Evolutionary conservation across 495 filamentous ascomycete species (phyloP), one percentile per base, ranked within the genome.

Genomic region (Astrocystis sublimbata): DNA sequence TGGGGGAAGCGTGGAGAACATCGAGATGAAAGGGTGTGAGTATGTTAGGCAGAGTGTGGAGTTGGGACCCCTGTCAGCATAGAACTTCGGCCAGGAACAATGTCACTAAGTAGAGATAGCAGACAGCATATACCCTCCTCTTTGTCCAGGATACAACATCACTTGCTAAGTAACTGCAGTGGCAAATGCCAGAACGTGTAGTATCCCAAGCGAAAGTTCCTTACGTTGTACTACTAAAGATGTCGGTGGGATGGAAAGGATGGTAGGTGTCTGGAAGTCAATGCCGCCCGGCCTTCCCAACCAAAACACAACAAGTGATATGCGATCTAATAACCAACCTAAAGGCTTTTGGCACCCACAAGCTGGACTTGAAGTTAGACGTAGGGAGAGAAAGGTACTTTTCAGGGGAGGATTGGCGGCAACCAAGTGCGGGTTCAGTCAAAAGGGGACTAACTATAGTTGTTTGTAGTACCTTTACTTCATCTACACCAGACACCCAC

Each of bases 41-140:
- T 62, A 65, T 64, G 66, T 40, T n/a, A n/a, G n/a, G n/a, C n/a
- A 67, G 65, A 67, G 64, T 71, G 69, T 71, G 69, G 69, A 71
- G 69, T 71, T 65, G 63, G 59, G 62, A 50, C 66, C 68, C 69
- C 65, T 61, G 58, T 46, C 43, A 33, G n/a, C 56, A 40, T 69
- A 24, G 47, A 63, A 59, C 64, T 60, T 13, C 65, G 69, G 59
- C 58, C 69, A 71, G 69, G 69, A 71, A 71, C 69, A 68, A 63
- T 12, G 56, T 40, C 56, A 59, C 56, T 47, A 49, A 50, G 30
- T 47, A 47, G n/a, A 33, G 36, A 69, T 65, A 67, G 56, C 62
- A 52, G 58, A 55, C 65, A 66, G 47, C 61, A 58, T 65, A 71
- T 71, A 52, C 64, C 67, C 69, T 65, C 67, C 67, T 60, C 65